Evolutionary conservation across 2,329 filamentous ascomycete genomes (phyloP), one percentile per base, ranked within the genome.

Genomic region (Venturia aucupariae): DNA sequence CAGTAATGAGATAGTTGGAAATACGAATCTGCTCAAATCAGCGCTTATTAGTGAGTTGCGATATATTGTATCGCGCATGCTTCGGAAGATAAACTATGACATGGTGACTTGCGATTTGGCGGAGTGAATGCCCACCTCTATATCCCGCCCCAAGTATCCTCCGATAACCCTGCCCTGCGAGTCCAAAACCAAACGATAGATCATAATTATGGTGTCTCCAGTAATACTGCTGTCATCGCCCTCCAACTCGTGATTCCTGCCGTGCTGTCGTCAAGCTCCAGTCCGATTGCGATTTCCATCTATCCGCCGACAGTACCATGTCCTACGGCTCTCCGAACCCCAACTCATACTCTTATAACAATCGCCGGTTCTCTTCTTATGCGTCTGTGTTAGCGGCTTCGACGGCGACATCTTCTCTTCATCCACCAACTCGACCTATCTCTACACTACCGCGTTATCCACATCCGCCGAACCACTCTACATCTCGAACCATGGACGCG

Each of bases 401-500:
- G 27, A 35, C 38, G 22, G 22, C 27, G 35, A 41, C 59, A 61
- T 30, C 38, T 38, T 61, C 59, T 41, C 42, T 61, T 38, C 59
- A 61, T 41, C 42, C 59, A 27, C 35, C 59, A 15, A 42, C 35
- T 17, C 30, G 38, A 61, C 15, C 42, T 24, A 27, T 27, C 15
- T 41, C 59, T 19, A 46, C 59, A 19, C 42, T 39, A 44, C 38
- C 38, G 42, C 38, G 59, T 42, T 46, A 46, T 61, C 59, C 42
- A 27, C 42, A 35, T 61, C 42, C 42, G 38, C 65, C 24, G 54
- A 39, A 8, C 24, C 62, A 48, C 32, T 65, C 44, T 62, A 17
- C 19, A 64, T 61, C 62, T 64, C 75, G 38, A 27, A 19, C 61
- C 44, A 48, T 44, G 39, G 38, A 63, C 46, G 44, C 22, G 11